A percentile compares a stretch with the other conserved stretches of the same genome.
phyloP scores from a whole-genome alignment of 768 basidiomycete genomes.

The Astraeus odoratus region DNA sequence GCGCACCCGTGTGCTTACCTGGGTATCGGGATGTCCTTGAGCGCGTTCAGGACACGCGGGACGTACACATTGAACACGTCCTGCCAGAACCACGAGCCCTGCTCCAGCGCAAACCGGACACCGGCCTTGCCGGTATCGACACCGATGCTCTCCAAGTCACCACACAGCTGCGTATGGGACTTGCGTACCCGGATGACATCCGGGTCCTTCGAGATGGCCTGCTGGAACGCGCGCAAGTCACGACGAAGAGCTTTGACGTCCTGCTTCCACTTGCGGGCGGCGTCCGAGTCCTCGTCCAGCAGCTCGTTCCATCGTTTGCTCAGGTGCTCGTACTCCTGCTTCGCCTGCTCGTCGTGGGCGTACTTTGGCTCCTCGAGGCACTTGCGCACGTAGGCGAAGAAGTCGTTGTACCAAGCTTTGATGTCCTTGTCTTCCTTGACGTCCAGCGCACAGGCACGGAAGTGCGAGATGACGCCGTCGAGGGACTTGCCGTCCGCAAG shows the following conservation, averaged over 20 bases:
- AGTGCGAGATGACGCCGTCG: slow-evolving; percentile 37
- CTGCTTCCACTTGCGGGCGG: slow-evolving; percentile 43
- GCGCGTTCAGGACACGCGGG: slow-evolving; percentile 44
- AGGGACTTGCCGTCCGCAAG: slow-evolving; percentile 43
- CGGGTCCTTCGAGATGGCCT: slow-evolving; percentile 40
- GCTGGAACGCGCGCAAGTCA: slow-evolving; percentile 39
- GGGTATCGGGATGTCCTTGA: slow-evolving; percentile 65
- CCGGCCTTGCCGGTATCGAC: slow-evolving; percentile 32
- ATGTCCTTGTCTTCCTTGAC: slow-evolving; percentile 49
- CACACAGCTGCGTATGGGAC: slow-evolving; percentile 43
- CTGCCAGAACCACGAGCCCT: slow-evolving; percentile 71
- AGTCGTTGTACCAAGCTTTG: slow-evolving; percentile 48
- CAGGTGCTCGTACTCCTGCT: slow-evolving; percentile 36
- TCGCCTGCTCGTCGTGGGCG: slow-evolving; percentile 41
- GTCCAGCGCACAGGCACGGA: slow-evolving; percentile 39
- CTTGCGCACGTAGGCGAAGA: slow-evolving; percentile 39
- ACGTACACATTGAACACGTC: slow-evolving; percentile 78
- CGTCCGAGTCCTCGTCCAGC: slow-evolving; percentile 36
- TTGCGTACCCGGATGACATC: slow-evolving; percentile 41
- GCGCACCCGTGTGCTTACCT: slow-evolving; percentile 34
- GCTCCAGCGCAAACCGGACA: slow-evolving; percentile 48
- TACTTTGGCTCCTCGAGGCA: slow-evolving; percentile 48
- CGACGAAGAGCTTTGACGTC: slow-evolving; percentile 40
- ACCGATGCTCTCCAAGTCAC: slow-evolving; percentile 41
- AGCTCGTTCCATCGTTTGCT: slow-evolving; percentile 44